Conservation (phyloP, 129 eudicot genomes). For the Artemisia tridentata region DNA sequence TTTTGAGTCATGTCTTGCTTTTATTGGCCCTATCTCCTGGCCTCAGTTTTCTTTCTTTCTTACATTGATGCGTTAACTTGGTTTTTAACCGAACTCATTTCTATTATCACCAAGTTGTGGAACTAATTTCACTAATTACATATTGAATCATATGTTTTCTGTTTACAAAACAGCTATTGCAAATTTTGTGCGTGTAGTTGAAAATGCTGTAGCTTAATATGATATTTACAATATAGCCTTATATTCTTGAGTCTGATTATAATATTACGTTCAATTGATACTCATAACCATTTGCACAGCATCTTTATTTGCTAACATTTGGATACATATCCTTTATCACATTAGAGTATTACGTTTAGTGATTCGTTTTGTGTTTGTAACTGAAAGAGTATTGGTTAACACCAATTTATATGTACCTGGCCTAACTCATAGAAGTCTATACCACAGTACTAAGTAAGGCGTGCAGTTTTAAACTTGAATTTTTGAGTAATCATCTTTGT, state of each 20-base stretch:
- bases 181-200: no score
- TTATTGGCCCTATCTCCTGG: no score
- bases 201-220: no score
- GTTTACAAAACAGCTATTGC: no score
- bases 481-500: neutral
- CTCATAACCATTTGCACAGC: neutral
- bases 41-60: no score
- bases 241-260: neutral
- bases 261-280: neutral
- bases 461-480: neutral
- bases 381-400: neutral
- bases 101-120: no score
- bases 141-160: no score
- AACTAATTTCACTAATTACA: no score
- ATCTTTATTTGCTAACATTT: neutral
- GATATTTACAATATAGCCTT: no score
- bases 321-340: neutral
- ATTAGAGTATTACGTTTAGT: neutral
- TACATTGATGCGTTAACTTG: no score
- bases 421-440: neutral
- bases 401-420: neutral
- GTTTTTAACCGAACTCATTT: no score
- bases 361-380: neutral
- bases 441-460: neutral
- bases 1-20: no score